These are phyloP conservation scores for Lithohypha guttulata DNA, from an alignment of 2,329 filamentous ascomycete genomes.

Conservation along the genomic window DNA sequence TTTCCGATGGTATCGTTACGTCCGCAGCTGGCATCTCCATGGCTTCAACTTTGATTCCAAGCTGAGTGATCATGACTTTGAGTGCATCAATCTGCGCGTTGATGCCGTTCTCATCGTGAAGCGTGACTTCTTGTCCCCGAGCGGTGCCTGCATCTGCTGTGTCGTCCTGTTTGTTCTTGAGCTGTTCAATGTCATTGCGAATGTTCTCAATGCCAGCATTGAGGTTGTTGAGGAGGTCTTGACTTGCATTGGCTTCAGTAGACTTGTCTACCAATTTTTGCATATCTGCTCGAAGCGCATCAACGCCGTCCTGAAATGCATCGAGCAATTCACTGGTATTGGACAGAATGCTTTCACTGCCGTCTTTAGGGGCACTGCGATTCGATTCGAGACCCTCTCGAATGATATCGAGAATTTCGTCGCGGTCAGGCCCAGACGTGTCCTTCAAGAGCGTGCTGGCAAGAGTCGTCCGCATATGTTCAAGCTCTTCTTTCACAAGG, in stretches of 20 bases:
- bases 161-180: slow-evolving; percentile 49
- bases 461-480: slow-evolving; percentile 49
- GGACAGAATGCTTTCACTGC: slow-evolving; percentile 44
- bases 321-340: slow-evolving; percentile 50
- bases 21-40: slow-evolving; percentile 49
- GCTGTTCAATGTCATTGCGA: slow-evolving; percentile 63
- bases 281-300: slow-evolving; percentile 64
- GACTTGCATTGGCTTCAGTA: slow-evolving; percentile 68
- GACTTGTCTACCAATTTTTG: slow-evolving; percentile 66
- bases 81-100: slow-evolving; percentile 73
- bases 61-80: slow-evolving; percentile 69
- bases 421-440: slow-evolving; percentile 40
- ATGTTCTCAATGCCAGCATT: slow-evolving; percentile 70
- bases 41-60: slow-evolving; percentile 73
- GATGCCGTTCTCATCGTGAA: slow-evolving; percentile 45
- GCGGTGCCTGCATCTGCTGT: slow-evolving; percentile 41
- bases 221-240: slow-evolving; percentile 80
- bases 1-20: slow-evolving; percentile 28
- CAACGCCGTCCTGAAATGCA: slow-evolving; percentile 58
- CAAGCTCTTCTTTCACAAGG: slow-evolving; percentile 49
- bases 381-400: slow-evolving; percentile 43
- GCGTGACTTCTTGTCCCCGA: slow-evolving; percentile 46
- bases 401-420: slow-evolving; percentile 52
- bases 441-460: slow-evolving; percentile 39
- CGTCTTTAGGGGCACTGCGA: slow-evolving; percentile 42